Evolutionary conservation across 2,329 filamentous ascomycete species (phyloP), one percentile per base, ranked within the genome.

Genomic region (Salinomyces thailandicus): DNA sequence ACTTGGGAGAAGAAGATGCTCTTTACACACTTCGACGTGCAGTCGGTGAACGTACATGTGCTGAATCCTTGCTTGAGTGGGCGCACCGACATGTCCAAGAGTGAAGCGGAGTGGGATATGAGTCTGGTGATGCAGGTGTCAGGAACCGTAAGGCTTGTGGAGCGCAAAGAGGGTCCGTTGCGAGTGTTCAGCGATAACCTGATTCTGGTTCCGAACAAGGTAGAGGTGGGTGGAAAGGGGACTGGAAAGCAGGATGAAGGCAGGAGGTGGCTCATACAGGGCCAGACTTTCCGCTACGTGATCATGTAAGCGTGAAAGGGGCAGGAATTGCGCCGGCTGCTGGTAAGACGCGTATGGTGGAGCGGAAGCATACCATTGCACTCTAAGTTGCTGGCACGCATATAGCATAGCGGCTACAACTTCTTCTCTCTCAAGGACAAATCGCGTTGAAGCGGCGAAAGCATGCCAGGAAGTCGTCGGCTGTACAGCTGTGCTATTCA

Each of bases 101-200:
- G 48, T 39, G 55, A 60, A 28, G 48, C 50, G 35, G 68, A 71
- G 36, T 72, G 72, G 42, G 77, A 82, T 53, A 81, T 79, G 55
- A 74, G 78, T 49, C 69, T 93, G 41, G 62, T 80, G 22, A 72
- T 93, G n/a, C 72, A 79, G 40, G 76, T 85, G 35, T 81, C 75
- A 52, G 85, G 85, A 4, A 74, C 68, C 43, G 76, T 93, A 24
- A 72, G 76, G 45, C 80, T 82, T 52, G 72, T 75, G 41, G 71
- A 68, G 40, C 57, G 60, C 30, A 70, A 70, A 47, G 73, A 79
- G 18, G 72, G 74, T 11, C 72, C 72, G 11, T 71, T 75, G 57
- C 75, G 76, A 47, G 76, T 75, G 22, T 93, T 93, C 58, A 81
- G 77, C 51, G 86, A 94, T 59, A 79, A 73, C 1, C 80, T 93